A percentile compares a stretch with the other conserved stretches of the same genome.
phyloP scores from a whole-genome alignment of 73 alveolate species.

The Stentor roeselii region DNA sequence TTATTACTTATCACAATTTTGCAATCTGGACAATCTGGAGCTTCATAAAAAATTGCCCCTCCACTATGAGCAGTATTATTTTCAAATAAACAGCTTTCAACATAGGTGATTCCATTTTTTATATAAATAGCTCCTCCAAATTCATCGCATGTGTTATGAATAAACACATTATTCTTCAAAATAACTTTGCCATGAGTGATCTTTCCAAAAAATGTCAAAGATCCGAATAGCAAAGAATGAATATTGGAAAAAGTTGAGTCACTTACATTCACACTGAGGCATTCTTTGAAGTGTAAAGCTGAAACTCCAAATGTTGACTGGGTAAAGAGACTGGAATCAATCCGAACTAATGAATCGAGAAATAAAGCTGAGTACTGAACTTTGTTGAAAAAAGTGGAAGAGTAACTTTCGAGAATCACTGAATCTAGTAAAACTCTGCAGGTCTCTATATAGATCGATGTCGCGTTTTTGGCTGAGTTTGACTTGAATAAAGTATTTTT shows the following conservation, averaged over 20 bases:
- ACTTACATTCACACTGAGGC: background rate
- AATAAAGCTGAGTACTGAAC: too few relatives aligned
- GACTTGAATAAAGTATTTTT: too few relatives aligned
- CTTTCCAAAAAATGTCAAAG: background rate
- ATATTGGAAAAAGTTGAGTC: background rate
- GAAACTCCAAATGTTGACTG: too few relatives aligned
- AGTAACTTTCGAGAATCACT: too few relatives aligned
- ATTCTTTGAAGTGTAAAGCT: background rate
- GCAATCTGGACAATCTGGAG: background rate
- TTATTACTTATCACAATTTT: background rate
- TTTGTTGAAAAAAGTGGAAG: too few relatives aligned
- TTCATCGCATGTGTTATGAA: background rate
- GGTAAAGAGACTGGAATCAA: too few relatives aligned
- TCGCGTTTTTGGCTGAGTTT: too few relatives aligned
- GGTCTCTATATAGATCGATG: too few relatives aligned
- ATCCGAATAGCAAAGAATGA: background rate
- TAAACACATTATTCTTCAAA: too few relatives aligned
- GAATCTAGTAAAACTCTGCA: too few relatives aligned
- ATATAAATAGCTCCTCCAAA: background rate
- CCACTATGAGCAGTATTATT: background rate
- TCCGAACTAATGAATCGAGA: too few relatives aligned
- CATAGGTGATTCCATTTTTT: background rate
- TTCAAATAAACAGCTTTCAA: background rate
- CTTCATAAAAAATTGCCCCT: constrained; percentile 11
- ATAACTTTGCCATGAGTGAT: background rate